phyloP scores from a whole-genome alignment of 1,284 basidiomycete genomes.

The Acaromyces ingoldii region DNA sequence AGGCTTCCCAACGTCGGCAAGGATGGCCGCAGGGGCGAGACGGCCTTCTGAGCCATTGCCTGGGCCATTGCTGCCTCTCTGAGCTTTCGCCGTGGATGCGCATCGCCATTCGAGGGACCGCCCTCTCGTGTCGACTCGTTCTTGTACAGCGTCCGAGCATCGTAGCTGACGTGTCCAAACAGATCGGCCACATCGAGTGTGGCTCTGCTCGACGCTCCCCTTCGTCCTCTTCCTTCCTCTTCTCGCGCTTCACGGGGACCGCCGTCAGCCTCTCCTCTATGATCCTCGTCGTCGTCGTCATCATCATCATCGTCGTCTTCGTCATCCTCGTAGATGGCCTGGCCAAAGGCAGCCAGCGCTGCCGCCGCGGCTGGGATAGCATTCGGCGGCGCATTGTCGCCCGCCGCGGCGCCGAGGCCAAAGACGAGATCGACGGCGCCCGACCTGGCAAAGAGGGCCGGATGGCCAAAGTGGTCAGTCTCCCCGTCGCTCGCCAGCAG shows the following conservation, averaged over 20 bases:
- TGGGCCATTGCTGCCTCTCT: conserved; percentile 18
- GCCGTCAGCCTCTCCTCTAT: conserved; percentile 17
- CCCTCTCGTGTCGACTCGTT: conserved; percentile 17
- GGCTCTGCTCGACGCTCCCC: conserved; percentile 4
- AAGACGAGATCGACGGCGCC: conserved; percentile 25
- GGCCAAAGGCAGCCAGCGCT: conserved; percentile 14
- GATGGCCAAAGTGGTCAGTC: conserved; percentile 33
- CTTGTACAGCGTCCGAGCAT: conserved; percentile 2
- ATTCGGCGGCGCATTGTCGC: conserved; percentile 11
- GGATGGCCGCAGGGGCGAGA: too few species aligned
- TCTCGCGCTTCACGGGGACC: too few species aligned
- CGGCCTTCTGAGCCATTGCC: conserved; percentile 29
- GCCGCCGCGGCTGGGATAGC: conserved; percentile 12
- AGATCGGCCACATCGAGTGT: conserved; percentile 8
- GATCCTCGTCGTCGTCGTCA: conserved; percentile 21
- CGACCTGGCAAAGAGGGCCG: conserved; percentile 30
- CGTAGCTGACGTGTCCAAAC: not conserved
- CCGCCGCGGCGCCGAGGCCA: conserved; percentile 20
- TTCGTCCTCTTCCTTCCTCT: conserved; percentile 21
- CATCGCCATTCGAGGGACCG: conserved; percentile 23
- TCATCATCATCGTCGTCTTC: conserved; percentile 21
- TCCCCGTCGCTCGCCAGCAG: conserved; percentile 21
- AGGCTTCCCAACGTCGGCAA: conserved; percentile 28
- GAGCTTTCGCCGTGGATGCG: conserved; percentile 15
- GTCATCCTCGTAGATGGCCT: conserved; percentile 16